Percentiles rank a stretch among this genome's conserved stretches.
phyloP scores from a whole-genome alignment of 768 basidiomycete genomes.

The Kwoniella pini region DNA sequence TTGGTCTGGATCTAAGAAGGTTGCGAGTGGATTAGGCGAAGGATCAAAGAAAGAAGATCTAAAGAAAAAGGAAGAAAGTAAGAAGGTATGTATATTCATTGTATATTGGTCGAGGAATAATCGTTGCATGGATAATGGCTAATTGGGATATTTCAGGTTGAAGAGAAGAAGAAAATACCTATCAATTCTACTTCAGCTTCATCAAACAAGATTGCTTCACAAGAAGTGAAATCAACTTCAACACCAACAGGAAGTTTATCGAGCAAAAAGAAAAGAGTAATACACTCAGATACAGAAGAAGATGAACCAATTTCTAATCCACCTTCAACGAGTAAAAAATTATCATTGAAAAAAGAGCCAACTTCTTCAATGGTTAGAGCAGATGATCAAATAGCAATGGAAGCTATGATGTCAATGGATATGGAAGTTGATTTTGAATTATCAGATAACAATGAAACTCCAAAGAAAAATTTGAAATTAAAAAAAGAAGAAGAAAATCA shows the following conservation, averaged over 20 bases:
- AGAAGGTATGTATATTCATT: constrained; percentile 4
- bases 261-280: constrained; percentile 28
- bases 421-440: constrained; percentile 22
- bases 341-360: constrained; percentile 14
- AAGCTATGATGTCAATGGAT: constrained; percentile 49
- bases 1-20: constrained; percentile 24
- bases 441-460: constrained; percentile 2
- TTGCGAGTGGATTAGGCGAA: constrained; percentile 5
- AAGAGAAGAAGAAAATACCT: no score
- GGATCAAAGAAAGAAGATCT: constrained; percentile 1
- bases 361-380: constrained; percentile 32
- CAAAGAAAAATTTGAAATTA: constrained; percentile 1
- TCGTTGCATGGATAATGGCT: background rate
- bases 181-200: background rate
- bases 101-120: background rate
- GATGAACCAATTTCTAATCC: constrained; percentile 16
- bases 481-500: constrained; percentile 9
- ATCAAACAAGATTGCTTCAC: background rate
- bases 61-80: constrained; percentile 4
- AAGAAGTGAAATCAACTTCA: background rate
- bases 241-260: constrained; percentile 10
- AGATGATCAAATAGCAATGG: constrained; percentile 44
- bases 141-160: background rate
- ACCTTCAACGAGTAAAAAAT: constrained; percentile 8
- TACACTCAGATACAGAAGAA: constrained; percentile 31